Base-by-base conservation (phyloP, 495 filamentous ascomycete species). In the Penicillium parvum region DNA sequence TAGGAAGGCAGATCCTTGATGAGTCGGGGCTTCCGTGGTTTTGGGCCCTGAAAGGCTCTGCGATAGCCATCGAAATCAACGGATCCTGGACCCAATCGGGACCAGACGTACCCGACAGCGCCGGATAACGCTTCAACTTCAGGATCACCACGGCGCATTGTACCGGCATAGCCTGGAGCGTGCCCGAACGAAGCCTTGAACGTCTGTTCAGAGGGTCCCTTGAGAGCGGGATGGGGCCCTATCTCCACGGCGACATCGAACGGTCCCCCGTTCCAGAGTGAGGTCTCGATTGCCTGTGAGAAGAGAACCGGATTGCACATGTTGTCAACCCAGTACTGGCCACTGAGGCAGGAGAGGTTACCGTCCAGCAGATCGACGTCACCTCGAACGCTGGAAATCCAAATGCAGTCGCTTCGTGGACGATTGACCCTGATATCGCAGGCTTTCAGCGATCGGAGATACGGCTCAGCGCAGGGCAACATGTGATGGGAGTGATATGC, bases 191-290 rank as follows among this genome's bases (percentile, higher is more conserved):
- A 57, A 41, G 40, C 37, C 1, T 16, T 3, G 6, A 65, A 45
- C 2, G 43, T n/a, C n/a, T 69, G 33, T 71, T 49, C 4, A 40
- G 28, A 4, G 60, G 49, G 52, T 5, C 68, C 64, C 29, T 69
- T 65, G 5, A 78, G 60, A 0, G 75, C 64, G 0, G 74, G 58
- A 38, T 79, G 77, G 0, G 73, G 74, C 0, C 75, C 77, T 19
- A 78, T 45, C 37, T 78, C 77, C 4, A 79, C 2, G 21, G 26
- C 58, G 1, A 70, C 18, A 37, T 60, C 50, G 4, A 66, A 53
- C 0, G 21, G 43, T 0, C 41, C 42, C 2, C 32, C 34, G 0
- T 12, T 5, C 1, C 5, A 4, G 1, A 37, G 6, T 1, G 45
- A 32, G 1, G 9, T n/a, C 16, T 26, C 22, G 2, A 53, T 37